These are phyloP conservation scores for Cyamopsis tetragonoloba DNA, from an alignment of 306 rosid genomes.

Conservation along the genomic window DNA sequence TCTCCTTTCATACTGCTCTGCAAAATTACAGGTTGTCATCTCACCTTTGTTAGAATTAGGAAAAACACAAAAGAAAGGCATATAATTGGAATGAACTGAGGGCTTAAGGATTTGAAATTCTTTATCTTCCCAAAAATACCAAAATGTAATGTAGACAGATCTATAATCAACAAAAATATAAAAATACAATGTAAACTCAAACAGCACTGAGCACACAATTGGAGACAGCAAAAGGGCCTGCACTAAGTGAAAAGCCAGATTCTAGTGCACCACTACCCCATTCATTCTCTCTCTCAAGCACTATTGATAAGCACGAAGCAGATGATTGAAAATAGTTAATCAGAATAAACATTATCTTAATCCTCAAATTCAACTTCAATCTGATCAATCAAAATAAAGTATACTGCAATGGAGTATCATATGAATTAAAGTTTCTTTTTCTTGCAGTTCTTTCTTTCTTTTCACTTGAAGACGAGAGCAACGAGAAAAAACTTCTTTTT, in stretches of 20 bases:
- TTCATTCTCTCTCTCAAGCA: slow-evolving; percentile 1
- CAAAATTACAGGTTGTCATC: slow-evolving; percentile 13
- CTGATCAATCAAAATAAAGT: background rate
- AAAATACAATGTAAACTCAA: slow-evolving; percentile 1
- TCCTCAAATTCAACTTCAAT: slow-evolving; percentile 1
- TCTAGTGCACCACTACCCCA: background rate
- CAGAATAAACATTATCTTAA: background rate
- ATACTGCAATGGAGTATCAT: background rate
- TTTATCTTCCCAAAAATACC: background rate
- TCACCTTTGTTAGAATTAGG: background rate
- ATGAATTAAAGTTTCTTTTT: slow-evolving; percentile 4
- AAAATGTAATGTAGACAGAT: background rate
- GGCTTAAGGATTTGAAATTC: slow-evolving; percentile 19
- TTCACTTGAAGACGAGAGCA: background rate
- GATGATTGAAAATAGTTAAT: background rate
- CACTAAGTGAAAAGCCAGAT: background rate
- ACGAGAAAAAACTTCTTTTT: background rate
- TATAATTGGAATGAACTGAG: slow-evolving; percentile 1
- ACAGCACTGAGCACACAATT: background rate
- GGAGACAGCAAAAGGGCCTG: background rate
- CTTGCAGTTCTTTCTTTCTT: slow-evolving; percentile 4
- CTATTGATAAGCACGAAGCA: background rate
- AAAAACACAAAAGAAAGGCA: background rate
- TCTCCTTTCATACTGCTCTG: background rate
- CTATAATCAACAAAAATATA: background rate